Conservation (phyloP, 164 flowering plant genomes). For the Macadamia tetraphylla region DNA sequence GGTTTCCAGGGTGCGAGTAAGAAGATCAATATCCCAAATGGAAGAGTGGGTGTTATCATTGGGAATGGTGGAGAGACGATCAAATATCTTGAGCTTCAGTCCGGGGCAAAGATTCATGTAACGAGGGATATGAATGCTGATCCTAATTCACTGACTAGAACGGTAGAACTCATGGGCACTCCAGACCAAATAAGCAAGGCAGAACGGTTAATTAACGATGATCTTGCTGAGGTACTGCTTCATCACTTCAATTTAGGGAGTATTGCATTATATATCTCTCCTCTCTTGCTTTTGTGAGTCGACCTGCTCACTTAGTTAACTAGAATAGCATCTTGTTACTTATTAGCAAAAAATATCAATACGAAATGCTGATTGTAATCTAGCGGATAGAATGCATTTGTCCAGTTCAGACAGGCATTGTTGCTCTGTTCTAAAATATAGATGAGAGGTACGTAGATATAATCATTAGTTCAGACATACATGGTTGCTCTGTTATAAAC, state of each 20-base stretch:
- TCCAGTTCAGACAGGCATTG: background rate
- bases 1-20: conserved; percentile 68
- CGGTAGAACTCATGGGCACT: conserved; percentile 84
- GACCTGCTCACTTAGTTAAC: too few species aligned
- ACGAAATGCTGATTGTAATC: background rate
- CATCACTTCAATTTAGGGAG: background rate
- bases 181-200: conserved; percentile 83
- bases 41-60: conserved; percentile 96
- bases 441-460: too few species aligned
- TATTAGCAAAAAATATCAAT: background rate
- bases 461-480: background rate
- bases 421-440: background rate
- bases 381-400: background rate
- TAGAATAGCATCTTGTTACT: background rate
- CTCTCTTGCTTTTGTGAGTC: background rate
- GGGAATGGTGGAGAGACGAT: conserved; percentile 98
- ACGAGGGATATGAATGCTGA: conserved; percentile 93
- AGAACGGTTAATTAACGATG: conserved; percentile 79
- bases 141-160: conserved; percentile 53
- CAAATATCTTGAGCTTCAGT: conserved; percentile 82
- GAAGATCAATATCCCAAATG: conserved; percentile 91
- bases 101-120: conserved; percentile 98
- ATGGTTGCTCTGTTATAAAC: background rate
- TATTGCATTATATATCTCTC: conserved; percentile 2
- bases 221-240: conserved; percentile 66